Conservation (phyloP, 1,139 yeast species). For the Debaryomyces sp. region DNA sequence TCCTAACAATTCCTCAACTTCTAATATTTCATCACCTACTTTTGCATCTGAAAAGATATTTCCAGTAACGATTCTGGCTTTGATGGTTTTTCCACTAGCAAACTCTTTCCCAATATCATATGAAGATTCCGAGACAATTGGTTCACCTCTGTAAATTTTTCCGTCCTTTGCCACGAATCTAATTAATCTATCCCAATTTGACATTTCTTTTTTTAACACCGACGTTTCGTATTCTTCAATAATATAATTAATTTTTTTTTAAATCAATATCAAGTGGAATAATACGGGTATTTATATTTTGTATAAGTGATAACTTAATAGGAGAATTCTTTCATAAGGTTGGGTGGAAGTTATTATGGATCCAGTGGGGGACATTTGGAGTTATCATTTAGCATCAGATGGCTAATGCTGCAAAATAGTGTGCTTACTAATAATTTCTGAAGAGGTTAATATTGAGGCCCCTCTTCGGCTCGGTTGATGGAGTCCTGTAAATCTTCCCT, state of each 20-base stretch:
- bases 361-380: too few relatives aligned
- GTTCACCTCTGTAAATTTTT: neutral
- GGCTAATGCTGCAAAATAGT: neutral
- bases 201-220: too few relatives aligned
- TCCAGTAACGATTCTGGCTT: neutral
- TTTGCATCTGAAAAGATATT: neutral
- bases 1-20: neutral
- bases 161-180: neutral
- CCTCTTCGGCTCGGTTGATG: too few relatives aligned
- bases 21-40: neutral
- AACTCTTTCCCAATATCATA: neutral
- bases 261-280: too few relatives aligned
- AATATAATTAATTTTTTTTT: too few relatives aligned
- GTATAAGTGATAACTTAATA: too few relatives aligned
- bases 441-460: too few relatives aligned
- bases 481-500: too few relatives aligned
- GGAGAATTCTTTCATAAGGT: too few relatives aligned
- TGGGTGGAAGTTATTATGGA: too few relatives aligned
- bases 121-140: neutral
- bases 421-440: too few relatives aligned
- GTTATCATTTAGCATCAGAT: neutral
- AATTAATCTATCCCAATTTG: conserved; percentile 7
- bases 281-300: too few relatives aligned
- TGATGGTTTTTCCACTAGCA: neutral
- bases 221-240: neutral